These are phyloP conservation scores for Colletotrichum agaves DNA, from an alignment of 2,329 filamentous ascomycete genomes.

Conservation along the genomic window DNA sequence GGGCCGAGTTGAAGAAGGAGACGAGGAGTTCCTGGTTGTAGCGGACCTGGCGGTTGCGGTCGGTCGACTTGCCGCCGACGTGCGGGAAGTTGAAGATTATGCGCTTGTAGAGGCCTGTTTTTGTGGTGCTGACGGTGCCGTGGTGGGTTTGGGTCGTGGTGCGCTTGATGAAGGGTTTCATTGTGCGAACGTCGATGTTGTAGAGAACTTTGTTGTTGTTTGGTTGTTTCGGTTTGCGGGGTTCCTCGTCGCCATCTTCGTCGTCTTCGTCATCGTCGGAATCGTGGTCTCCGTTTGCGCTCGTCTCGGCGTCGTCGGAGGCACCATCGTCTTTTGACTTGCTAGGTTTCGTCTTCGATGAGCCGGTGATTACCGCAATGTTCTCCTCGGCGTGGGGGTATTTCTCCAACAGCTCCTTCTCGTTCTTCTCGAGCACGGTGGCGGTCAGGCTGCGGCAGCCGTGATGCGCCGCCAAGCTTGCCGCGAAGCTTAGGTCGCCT, in stretches of 20 bases:
- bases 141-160: constrained; percentile 28
- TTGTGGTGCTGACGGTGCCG: constrained; percentile 43
- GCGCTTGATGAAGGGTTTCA: constrained; percentile 58
- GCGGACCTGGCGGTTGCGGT: constrained; percentile 93
- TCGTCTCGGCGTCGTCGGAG: background rate
- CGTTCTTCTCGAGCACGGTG: constrained; percentile 72
- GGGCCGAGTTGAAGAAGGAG: constrained; percentile 70
- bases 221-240: constrained; percentile 22
- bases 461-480: constrained; percentile 73
- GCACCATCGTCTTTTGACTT: constrained; percentile 14
- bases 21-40: constrained; percentile 86
- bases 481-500: constrained; percentile 82
- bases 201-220: constrained; percentile 62
- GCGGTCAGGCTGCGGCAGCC: constrained; percentile 74
- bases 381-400: constrained; percentile 77
- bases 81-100: constrained; percentile 98
- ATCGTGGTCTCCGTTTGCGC: background rate
- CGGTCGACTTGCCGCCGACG: constrained; percentile 89
- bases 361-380: constrained; percentile 59
- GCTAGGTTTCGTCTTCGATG: background rate
- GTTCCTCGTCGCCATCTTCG: constrained; percentile 20
- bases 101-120: constrained; percentile 69
- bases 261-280: constrained; percentile 26
- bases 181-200: constrained; percentile 74
- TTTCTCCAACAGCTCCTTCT: constrained; percentile 71